phyloP scores from a whole-genome alignment of 2,329 filamentous ascomycete genomes.

The Nemania bipapillata region DNA sequence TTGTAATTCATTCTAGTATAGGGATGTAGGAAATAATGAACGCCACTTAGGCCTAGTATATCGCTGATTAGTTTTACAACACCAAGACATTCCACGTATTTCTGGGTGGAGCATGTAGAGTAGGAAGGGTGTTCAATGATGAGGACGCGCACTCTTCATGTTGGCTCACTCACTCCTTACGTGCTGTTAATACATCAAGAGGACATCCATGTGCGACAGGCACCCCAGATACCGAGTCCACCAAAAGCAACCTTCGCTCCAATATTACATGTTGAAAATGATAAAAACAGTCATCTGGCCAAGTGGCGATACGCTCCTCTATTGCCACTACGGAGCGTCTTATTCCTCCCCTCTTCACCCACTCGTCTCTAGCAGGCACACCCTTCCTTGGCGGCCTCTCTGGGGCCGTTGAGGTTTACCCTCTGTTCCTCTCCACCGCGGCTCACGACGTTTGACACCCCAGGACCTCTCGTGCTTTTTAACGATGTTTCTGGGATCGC shows the following conservation, averaged over 20 bases:
- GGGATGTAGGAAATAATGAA: neutral
- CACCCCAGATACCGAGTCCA: conserved; percentile 26
- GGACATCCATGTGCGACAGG: conserved; percentile 40
- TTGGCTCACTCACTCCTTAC: conserved; percentile 32
- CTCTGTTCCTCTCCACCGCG: conserved; percentile 74
- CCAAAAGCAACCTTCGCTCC: conserved; percentile 45
- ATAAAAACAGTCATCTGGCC: conserved; percentile 37
- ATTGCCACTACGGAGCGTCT: conserved; percentile 29
- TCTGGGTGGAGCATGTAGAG: conserved; percentile 12
- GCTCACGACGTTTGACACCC: conserved; percentile 68
- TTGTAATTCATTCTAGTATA: no score
- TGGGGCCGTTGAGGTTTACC: conserved; percentile 82
- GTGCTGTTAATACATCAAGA: conserved; percentile 42
- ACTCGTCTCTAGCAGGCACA: conserved; percentile 77
- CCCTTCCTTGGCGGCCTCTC: conserved; percentile 84
- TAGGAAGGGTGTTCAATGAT: conserved; percentile 36
- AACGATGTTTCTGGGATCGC: conserved; percentile 96
- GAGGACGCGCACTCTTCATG: conserved; percentile 30
- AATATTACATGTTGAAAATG: conserved; percentile 48
- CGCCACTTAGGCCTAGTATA: neutral
- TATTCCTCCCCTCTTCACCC: conserved; percentile 17
- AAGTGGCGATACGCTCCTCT: conserved; percentile 30
- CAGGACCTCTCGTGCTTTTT: conserved; percentile 84
- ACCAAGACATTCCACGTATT: neutral
- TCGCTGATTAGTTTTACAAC: neutral